Base-by-base conservation (phyloP, 371 early-diverging fungal genomes). In the Nematocida parisii region DNA sequence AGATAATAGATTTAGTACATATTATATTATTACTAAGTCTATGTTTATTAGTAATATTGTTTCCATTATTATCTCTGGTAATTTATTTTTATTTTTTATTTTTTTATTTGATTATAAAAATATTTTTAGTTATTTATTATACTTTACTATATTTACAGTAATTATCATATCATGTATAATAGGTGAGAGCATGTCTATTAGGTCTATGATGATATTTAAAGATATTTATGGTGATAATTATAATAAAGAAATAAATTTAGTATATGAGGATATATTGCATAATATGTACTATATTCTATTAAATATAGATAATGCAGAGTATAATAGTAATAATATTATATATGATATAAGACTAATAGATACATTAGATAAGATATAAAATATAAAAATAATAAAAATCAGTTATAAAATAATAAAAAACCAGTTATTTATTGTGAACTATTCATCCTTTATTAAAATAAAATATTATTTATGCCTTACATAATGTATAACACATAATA, bases 21-120 rank as follows among this genome's bases (percentile, higher is more conserved):
- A 61, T 24, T 61, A 24, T 13, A 33, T 61, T n/a, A 13, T n/a
- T 24, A 61, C 61, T 24, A 61, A 61, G 61, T 61, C 61, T 13
- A 61, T 61, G 61, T 61, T 24, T 24, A 33, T 61, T n/a, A 24
- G 61, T 22, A 24, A 15, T 11, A 24, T n/a, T 61, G 13, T 61
- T 61, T 33, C 2, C 0, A 13, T n/a, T n/a, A 13, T n/a, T 24
- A 24, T 33, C 3, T 33, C 15, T 61, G 13, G 11, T 24, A 11
- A 33, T 61, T n/a, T 61, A 54, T 24, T 24, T 24, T 24, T n/a
- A 11, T 61, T 24, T 22, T 33, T 13, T 61, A n/a, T 24, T 61
- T 61, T 33, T 61, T 15, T 0, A 11, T 61, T n/a, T 2, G n/a
- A 13, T 24, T 61, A 22, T n/a, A 13, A 24, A 61, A n/a, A 13